phyloP scores from a whole-genome alignment of 2,329 filamentous ascomycete species.

The Penicillium sp. region DNA sequence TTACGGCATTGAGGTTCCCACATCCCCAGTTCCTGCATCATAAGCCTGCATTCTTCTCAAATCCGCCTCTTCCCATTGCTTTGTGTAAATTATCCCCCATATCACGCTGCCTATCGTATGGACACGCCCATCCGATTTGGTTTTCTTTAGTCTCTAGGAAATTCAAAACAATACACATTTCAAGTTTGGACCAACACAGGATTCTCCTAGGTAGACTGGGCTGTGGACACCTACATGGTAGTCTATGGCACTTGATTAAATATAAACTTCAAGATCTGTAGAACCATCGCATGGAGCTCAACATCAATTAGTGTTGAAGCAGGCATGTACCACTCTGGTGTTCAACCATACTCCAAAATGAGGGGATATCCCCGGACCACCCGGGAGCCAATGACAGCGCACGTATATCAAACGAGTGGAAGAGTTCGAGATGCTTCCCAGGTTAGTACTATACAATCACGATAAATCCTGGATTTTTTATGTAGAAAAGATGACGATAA shows the following conservation, averaged over 20 bases:
- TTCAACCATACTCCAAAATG: not conserved
- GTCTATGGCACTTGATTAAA: no score
- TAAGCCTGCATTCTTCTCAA: constrained; percentile 29
- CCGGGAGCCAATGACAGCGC: constrained; percentile 28
- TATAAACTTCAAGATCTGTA: not conserved
- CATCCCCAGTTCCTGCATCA: constrained; percentile 51
- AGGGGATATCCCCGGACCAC: constrained; percentile 9
- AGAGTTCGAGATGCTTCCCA: not conserved
- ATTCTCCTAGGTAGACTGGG: not conserved
- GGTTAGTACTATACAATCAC: not conserved
- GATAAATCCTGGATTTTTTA: not conserved
- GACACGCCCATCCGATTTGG: constrained; percentile 20
- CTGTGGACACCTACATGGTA: not conserved
- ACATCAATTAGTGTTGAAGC: not conserved
- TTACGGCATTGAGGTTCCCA: constrained; percentile 81
- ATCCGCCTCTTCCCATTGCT: constrained; percentile 24
- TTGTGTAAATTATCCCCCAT: constrained; percentile 33
- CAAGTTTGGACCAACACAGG: not conserved
- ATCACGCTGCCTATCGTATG: constrained; percentile 27
- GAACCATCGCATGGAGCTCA: not conserved
- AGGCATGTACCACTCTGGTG: not conserved
- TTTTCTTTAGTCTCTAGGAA: constrained; percentile 19
- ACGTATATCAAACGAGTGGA: constrained; percentile 30
- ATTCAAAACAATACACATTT: constrained; percentile 12
- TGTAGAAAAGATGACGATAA: not conserved